A percentile compares a stretch with the other conserved stretches of the same genome.
phyloP scores from a whole-genome alignment of 495 filamentous ascomycete genomes.

The Hypoxylon perforatum region DNA sequence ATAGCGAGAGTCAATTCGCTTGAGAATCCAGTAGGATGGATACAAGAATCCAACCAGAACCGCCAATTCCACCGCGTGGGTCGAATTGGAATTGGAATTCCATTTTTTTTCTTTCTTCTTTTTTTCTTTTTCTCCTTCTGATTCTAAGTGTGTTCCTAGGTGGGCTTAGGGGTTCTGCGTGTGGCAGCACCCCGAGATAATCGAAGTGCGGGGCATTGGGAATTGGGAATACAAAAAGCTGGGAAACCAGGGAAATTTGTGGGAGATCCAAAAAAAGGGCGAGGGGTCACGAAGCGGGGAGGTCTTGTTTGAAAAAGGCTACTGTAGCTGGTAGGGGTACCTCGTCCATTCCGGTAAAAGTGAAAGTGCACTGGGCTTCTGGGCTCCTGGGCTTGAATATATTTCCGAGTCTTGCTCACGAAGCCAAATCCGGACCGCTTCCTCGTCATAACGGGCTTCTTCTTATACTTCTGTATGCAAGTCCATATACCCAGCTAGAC shows the following conservation, averaged over 20 bases:
- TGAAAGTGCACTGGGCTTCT: too few species aligned
- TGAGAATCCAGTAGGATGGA: conserved; percentile 4
- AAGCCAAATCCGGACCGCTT: conserved; percentile 1
- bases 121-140: conserved; percentile 9
- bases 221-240: conserved; percentile 29
- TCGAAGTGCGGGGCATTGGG: conserved; percentile 40
- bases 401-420: conserved; percentile 22
- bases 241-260: conserved; percentile 41
- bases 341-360: conserved; percentile 1
- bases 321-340: not conserved
- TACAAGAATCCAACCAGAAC: not conserved
- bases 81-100: conserved; percentile 12
- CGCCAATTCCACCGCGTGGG: conserved; percentile 9
- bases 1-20: conserved; percentile 20
- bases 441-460: conserved; percentile 5
- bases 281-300: conserved; percentile 35
- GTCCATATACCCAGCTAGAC: conserved; percentile 29
- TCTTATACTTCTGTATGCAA: not conserved
- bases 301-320: conserved; percentile 13
- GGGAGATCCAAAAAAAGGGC: conserved; percentile 38
- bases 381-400: conserved; percentile 10
- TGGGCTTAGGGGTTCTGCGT: conserved; percentile 30
- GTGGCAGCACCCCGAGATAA: conserved; percentile 35
- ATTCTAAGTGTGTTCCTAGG: conserved; percentile 7
- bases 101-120: not conserved